Evolutionary conservation across 306 rosid genomes (phyloP), one percentile per base, ranked within the genome.

Genomic region (Fragaria iinumae): DNA sequence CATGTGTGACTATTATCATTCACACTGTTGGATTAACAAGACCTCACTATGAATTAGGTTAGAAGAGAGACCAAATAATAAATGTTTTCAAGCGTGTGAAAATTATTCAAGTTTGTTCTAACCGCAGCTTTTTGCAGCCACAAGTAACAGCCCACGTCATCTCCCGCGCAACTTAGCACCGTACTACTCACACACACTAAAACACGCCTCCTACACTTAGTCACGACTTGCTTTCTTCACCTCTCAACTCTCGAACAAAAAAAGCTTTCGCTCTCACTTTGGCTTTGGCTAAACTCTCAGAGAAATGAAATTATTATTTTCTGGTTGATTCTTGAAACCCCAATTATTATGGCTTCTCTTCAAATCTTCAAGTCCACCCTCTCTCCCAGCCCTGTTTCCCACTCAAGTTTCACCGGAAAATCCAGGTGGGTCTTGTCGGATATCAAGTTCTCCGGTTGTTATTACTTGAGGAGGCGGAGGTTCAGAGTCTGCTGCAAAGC

Each of bases 341-440:
- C 78, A 68, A 62, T 38, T 43, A 43, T 43, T 18, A 92, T 92
- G 99, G 96, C 97, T 65, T 87, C 88, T 11, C 53, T 85, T 23
- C 93, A 89, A 64, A 62, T 87, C 50, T 70, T 89, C 75, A 90
- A 88, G 81, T 87, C 88, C 44, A 63, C 89, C 20, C 83, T 86
- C 57, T 82, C 95, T 75, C 86, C 91, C 6, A 71, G 85, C 76
- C 81, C 96, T 3, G 73, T 87, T 77, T 88, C 86, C 38, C 93
- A 82, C 36, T 75, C 86, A 36, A 83, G 80, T 60, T 82, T 84
- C 77, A 74, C 85, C 41, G 76, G 80, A 75, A 88, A 87, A 79
- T 81, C 89, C 48, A 48, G 68, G 38, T 78, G 89, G 81, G 79
- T 70, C 72, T 75, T 70, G 73, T 77, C 83, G 17, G 82, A 73